Evolutionary conservation across 805 yeast species (phyloP), one percentile per base, ranked within the genome.

Genomic region (Saccharomycopsis fodiens): DNA sequence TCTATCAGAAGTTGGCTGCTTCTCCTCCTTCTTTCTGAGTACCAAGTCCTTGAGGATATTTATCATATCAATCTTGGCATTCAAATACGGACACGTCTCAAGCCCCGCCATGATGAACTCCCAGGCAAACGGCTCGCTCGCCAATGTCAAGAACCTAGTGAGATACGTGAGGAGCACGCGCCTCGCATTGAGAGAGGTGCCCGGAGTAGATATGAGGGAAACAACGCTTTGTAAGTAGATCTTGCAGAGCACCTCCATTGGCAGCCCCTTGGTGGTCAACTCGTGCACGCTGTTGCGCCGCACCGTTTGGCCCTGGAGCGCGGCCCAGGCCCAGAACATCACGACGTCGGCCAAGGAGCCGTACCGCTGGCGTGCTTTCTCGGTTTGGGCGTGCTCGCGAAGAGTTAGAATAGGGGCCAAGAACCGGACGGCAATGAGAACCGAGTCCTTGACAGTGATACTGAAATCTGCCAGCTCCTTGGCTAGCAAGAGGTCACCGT

Each of bases 41-140:
- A 79, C 60, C 51, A 87, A 67, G 54, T 81, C 86, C 59, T 82
- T 86, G 56, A 87, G 70, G 20, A 86, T 77, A 3, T 81, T 76
- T 15, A 86, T 72, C 31, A 78, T 63, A 2, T 78, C 78, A 20
- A 81, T 69, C 54, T 78, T 78, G 19, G 76, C 74, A 34, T 73
- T 72, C 34, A 71, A 77, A 56, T 71, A 76, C 1, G 93, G 89
- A 56, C 91, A 83, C 42, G 73, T 67, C 23, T 67, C 64, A 42
- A 91, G 66, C 0, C 87, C 70, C 56, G 85, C 87, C 20, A 69
- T 57, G 13, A 86, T 64, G 57, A 83, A 85, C 2, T 66, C 65
- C 61, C 77, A 85, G 0, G 83, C 63, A 10, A 69, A 61, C 1
- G 66, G 65, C 48, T 84, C 85, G 0, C 79, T 74, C 27, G 79